Percentiles rank a stretch among this genome's conserved stretches.
Conservation (phyloP, 371 early-diverging fungal species). For the Thermomucor indicae-seudaticae region DNA sequence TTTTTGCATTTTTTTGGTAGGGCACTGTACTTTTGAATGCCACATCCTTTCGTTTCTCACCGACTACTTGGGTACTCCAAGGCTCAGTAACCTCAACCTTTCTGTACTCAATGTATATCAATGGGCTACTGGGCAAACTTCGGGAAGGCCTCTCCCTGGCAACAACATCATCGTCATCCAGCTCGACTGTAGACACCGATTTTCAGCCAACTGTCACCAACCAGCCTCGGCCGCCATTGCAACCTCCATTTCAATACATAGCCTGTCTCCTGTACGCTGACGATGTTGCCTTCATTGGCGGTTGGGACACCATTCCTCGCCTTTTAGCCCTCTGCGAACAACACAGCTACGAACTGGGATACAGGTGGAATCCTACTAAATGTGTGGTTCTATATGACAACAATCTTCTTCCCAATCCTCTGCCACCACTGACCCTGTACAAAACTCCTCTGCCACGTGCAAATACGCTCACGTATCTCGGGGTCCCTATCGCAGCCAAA, state of each 20-base stretch:
- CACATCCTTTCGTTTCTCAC: no score
- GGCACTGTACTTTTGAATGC: no score
- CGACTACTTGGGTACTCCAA: no score
- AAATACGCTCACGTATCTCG: conserved; percentile 1
- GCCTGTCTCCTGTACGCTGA: conserved; percentile 11
- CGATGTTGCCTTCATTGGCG: conserved; percentile 16
- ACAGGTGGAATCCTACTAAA: conserved; percentile 17
- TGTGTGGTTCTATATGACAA: conserved; percentile 7
- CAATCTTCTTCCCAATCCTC: neutral
- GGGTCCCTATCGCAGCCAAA: neutral
- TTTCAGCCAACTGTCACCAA: no score
- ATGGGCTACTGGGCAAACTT: no score
- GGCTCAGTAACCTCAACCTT: no score
- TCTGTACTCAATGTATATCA: no score
- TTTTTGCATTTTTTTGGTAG: no score
- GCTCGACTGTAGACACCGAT: neutral
- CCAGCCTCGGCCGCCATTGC: no score
- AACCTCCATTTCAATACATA: no score
- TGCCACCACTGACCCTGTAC: neutral
- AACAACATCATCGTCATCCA: no score
- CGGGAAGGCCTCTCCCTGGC: no score
- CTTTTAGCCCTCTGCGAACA: conserved; percentile 5
- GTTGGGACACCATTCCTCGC: neutral
- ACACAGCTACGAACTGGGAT: conserved; percentile 7
- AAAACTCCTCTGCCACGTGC: neutral